Evolutionary conservation across 352 stramenopile genomes (phyloP).

Genomic region (Phytophthora sojae): DNA sequence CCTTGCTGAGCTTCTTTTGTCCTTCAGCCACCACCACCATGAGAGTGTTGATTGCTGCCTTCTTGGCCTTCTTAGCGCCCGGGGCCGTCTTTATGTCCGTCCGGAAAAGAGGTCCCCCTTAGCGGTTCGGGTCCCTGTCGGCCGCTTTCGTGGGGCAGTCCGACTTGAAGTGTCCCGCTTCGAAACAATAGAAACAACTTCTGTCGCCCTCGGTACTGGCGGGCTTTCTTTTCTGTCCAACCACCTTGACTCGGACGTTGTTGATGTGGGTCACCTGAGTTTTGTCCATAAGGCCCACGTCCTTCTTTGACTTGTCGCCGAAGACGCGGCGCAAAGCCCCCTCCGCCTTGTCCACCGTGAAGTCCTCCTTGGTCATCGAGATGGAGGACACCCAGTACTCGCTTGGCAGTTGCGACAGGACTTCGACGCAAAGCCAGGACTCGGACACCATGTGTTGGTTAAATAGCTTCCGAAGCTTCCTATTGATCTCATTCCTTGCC

Average conservation of each 20-base stretch:
- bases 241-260: not conserved
- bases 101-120: conserved; percentile 8
- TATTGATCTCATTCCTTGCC: too few species aligned
- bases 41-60: conserved; percentile 13
- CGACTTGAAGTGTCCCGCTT: conserved; percentile 8
- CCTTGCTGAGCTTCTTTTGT: too few species aligned
- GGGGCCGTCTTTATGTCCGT: conserved; percentile 17
- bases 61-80: conserved; percentile 9
- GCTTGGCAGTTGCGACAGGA: conserved; percentile 5
- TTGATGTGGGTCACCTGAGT: conserved; percentile 10
- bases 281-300: not conserved
- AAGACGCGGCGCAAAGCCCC: conserved; percentile 3
- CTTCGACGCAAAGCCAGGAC: conserved; percentile 8
- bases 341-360: conserved; percentile 14
- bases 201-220: not conserved
- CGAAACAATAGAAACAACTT: conserved; percentile 12
- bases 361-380: conserved; percentile 8
- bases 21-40: conserved; percentile 6
- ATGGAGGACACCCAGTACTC: conserved; percentile 27
- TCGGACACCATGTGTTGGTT: too few species aligned
- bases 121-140: conserved; percentile 4
- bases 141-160: not conserved
- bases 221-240: conserved; percentile 2
- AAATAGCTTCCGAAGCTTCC: too few species aligned
- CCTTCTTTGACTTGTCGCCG: conserved; percentile 18